These are phyloP conservation scores for Esteya vermicola DNA, from an alignment of 2,329 filamentous ascomycete species.

Conservation along the genomic window DNA sequence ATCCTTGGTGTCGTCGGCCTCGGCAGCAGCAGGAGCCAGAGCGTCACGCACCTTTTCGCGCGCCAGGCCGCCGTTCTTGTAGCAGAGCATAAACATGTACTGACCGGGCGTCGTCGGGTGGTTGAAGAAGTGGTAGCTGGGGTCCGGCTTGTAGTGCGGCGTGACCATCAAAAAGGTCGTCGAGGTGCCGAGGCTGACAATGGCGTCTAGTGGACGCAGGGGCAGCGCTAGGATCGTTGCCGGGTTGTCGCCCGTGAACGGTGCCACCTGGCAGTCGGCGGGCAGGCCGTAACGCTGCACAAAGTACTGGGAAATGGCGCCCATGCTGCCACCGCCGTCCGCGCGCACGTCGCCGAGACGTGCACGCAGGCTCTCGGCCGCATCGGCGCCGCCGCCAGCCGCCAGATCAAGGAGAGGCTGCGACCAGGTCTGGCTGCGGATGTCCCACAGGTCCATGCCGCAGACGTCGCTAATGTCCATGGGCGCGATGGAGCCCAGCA, in stretches of 20 bases:
- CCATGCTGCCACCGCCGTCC: slow-evolving; percentile 70
- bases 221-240: slow-evolving; percentile 87
- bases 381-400: slow-evolving; percentile 45
- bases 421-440: slow-evolving; percentile 58
- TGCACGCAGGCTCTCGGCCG: slow-evolving; percentile 48
- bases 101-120: slow-evolving; percentile 80
- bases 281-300: slow-evolving; percentile 64
- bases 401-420: slow-evolving; percentile 61
- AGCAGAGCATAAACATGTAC: slow-evolving; percentile 99
- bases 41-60: slow-evolving; percentile 79
- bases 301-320: slow-evolving; percentile 66
- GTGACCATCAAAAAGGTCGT: slow-evolving; percentile 98
- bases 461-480: slow-evolving; percentile 91
- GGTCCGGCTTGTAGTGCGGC: slow-evolving; percentile 76
- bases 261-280: slow-evolving; percentile 58
- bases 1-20: slow-evolving; percentile 21
- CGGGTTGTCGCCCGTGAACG: slow-evolving; percentile 93
- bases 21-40: slow-evolving; percentile 35
- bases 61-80: slow-evolving; percentile 93
- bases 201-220: slow-evolving; percentile 75
- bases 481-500: slow-evolving; percentile 73
- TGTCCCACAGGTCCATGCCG: slow-evolving; percentile 95
- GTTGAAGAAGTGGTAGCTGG: slow-evolving; percentile 95
- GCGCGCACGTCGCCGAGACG: slow-evolving; percentile 71
- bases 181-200: slow-evolving; percentile 86